Conservation (phyloP, 2,329 filamentous ascomycete genomes). For the Aspergillus udagawae region DNA sequence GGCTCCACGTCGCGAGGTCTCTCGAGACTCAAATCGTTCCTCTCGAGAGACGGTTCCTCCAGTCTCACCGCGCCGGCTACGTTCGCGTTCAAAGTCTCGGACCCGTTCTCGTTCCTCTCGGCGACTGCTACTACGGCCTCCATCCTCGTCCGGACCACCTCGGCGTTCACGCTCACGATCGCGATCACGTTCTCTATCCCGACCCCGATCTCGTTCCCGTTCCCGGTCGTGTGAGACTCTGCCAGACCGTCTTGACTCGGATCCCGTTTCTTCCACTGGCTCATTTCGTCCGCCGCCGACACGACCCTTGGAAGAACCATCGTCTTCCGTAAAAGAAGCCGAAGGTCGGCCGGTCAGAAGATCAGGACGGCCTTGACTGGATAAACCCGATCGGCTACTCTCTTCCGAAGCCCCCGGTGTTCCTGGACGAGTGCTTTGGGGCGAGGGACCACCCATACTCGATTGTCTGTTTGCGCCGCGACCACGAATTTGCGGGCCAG, state of each 20-base stretch:
- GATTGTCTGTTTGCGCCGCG: constrained; percentile 37
- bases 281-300: constrained; percentile 30
- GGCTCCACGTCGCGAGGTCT: constrained; percentile 28
- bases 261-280: constrained; percentile 29
- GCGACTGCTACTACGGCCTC: constrained; percentile 22
- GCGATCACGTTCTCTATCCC: constrained; percentile 19
- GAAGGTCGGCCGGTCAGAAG: constrained; percentile 28
- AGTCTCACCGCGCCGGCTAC: constrained; percentile 30
- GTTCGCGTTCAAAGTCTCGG: constrained; percentile 31
- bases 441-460: constrained; percentile 27
- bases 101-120: constrained; percentile 37
- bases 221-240: constrained; percentile 22
- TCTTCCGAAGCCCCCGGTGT: constrained; percentile 27
- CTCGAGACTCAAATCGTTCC: constrained; percentile 26
- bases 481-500: constrained; percentile 37
- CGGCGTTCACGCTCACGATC: constrained; percentile 26
- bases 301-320: constrained; percentile 25
- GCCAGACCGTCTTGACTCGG: constrained; percentile 29
- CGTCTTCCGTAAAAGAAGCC: constrained; percentile 19
- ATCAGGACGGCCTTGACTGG: constrained; percentile 28
- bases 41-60: constrained; percentile 18
- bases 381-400: constrained; percentile 9
- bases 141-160: constrained; percentile 25
- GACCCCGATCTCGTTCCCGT: constrained; percentile 26
- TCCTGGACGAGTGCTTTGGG: constrained; percentile 30